These are phyloP conservation scores for Aleurites moluccanus DNA, from an alignment of 441 rosid genomes.

Conservation along the genomic window DNA sequence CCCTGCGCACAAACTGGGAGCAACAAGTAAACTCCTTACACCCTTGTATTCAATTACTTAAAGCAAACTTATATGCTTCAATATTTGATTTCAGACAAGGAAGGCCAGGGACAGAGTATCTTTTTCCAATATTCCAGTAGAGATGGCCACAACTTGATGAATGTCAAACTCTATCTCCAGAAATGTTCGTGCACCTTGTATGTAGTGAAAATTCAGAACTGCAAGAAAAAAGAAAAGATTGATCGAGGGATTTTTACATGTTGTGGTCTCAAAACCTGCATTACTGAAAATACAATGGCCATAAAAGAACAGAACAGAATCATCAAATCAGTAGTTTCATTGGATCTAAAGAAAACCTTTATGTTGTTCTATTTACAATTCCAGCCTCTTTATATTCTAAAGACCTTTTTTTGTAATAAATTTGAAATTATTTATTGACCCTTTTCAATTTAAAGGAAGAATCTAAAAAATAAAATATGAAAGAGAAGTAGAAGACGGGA, in stretches of 20 bases:
- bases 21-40: not conserved
- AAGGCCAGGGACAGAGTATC: conserved; percentile 19
- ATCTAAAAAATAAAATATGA: not conserved
- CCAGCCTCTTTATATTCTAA: too few species aligned
- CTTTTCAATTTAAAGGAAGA: not conserved
- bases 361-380: too few species aligned
- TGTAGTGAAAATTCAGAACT: too few species aligned
- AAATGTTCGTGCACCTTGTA: too few species aligned
- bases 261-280: too few species aligned
- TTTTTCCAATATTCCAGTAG: not conserved
- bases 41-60: not conserved
- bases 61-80: not conserved
- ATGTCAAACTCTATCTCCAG: not conserved
- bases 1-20: conserved; percentile 9
- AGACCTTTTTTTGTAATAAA: too few species aligned
- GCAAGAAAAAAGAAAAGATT: too few species aligned
- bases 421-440: not conserved
- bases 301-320: too few species aligned
- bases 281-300: too few species aligned
- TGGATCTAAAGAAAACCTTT: too few species aligned
- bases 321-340: too few species aligned
- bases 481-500: not conserved
- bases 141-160: not conserved
- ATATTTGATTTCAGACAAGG: conserved; percentile 18
- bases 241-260: too few species aligned